These are phyloP conservation scores for Apiotrichum montevideense DNA, from an alignment of 1,284 basidiomycete genomes.

Conservation along the genomic window DNA sequence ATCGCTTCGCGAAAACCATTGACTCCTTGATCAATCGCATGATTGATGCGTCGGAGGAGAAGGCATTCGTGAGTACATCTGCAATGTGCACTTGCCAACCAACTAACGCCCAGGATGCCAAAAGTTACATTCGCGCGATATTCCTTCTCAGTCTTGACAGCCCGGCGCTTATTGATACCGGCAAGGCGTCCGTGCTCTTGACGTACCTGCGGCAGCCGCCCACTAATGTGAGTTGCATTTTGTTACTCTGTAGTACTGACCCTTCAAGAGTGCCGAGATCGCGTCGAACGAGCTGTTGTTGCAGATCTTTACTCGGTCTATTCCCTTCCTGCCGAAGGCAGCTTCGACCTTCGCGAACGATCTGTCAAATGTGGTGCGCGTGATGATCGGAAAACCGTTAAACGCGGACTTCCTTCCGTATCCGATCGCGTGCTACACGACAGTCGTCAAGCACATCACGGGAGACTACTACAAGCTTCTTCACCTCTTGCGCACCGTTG, in stretches of 20 bases:
- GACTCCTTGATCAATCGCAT: conserved; percentile 78
- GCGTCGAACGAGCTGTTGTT: conserved; percentile 74
- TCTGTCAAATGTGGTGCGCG: conserved; percentile 70
- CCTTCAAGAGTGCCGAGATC: conserved; percentile 67
- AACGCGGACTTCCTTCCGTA: conserved; percentile 59
- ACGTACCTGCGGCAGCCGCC: conserved; percentile 24
- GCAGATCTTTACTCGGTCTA: conserved; percentile 75
- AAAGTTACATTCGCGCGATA: conserved; percentile 38
- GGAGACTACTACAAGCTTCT: conserved; percentile 73
- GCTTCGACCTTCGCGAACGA: conserved; percentile 78
- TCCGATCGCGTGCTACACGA: conserved; percentile 77
- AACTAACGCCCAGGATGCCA: conserved; percentile 24
- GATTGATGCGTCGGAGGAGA: conserved; percentile 59
- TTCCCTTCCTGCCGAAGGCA: conserved; percentile 82
- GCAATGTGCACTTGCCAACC: no score
- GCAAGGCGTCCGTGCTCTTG: conserved; percentile 31
- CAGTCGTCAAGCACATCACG: conserved; percentile 74
- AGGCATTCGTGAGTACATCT: conserved; percentile 22
- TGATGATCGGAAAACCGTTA: conserved; percentile 78
- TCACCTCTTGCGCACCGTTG: conserved; percentile 72
- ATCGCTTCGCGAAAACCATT: conserved; percentile 53
- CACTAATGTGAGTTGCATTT: conserved; percentile 25
- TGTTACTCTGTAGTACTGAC: no score
- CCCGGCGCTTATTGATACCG: conserved; percentile 33
- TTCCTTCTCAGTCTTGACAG: conserved; percentile 30